These are phyloP conservation scores for Ophiostoma quercus DNA, from an alignment of 2,329 filamentous ascomycete genomes.

Conservation along the genomic window DNA sequence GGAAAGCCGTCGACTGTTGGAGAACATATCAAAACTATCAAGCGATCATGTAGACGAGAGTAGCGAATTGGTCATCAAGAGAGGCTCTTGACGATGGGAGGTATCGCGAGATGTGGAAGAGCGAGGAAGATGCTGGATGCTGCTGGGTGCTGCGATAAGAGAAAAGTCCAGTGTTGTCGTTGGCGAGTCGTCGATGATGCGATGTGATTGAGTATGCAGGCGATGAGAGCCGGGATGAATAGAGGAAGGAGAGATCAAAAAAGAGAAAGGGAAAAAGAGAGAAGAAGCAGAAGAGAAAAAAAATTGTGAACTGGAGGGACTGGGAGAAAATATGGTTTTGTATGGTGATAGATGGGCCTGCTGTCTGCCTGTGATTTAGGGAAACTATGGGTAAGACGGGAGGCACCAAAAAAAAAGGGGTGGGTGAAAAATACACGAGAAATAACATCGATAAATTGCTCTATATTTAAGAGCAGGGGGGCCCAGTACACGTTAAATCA, in stretches of 20 bases:
- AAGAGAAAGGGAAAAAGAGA: neutral
- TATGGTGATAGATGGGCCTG: neutral
- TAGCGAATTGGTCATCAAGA: constrained; percentile 33
- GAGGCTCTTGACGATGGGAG: constrained; percentile 32
- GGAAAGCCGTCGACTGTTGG: constrained; percentile 49
- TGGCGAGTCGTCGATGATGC: constrained; percentile 12
- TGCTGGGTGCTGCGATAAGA: constrained; percentile 27
- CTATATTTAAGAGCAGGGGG: neutral
- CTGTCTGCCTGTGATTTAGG: neutral
- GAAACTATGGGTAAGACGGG: neutral
- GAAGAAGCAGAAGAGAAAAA: neutral
- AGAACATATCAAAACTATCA: constrained; percentile 48
- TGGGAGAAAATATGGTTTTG: neutral
- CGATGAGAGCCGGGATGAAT: constrained; percentile 2
- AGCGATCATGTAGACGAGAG: neutral
- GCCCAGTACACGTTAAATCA: neutral
- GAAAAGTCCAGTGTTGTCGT: neutral
- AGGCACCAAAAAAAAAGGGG: neutral
- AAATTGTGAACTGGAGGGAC: neutral
- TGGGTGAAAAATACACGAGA: neutral
- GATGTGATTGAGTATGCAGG: constrained; percentile 16
- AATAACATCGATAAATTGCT: neutral
- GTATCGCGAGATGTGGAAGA: constrained; percentile 29
- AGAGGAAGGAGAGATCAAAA: neutral
- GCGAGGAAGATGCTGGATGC: constrained; percentile 36